These are phyloP conservation scores for Solanum microdontum DNA, from an alignment of 257 asterid genomes.

Conservation along the genomic window DNA sequence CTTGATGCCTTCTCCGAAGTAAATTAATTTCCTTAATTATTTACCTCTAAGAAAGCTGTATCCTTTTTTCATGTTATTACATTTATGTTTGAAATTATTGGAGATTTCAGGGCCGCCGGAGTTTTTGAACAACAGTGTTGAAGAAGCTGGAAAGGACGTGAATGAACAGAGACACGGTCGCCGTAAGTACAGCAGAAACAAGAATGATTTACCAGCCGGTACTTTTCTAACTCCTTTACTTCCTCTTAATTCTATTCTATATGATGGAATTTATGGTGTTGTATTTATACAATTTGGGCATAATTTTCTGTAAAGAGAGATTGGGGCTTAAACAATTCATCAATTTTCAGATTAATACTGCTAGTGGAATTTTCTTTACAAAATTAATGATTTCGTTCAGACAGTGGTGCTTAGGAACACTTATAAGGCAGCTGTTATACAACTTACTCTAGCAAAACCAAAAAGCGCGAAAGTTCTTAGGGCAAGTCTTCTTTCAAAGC, in stretches of 20 bases:
- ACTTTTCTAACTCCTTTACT: neutral
- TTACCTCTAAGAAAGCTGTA: neutral
- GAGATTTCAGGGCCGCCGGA: slow-evolving; percentile 90
- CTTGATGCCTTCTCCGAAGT: slow-evolving; percentile 84
- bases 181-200: slow-evolving; percentile 47
- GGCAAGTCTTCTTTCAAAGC: neutral
- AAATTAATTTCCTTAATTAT: neutral
- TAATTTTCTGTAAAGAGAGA: neutral
- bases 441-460: neutral
- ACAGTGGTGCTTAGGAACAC: neutral
- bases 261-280: neutral
- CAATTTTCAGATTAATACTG: neutral
- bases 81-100: neutral
- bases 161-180: slow-evolving; percentile 48
- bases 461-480: neutral
- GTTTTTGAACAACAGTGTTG: slow-evolving; percentile 58
- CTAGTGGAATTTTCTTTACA: neutral
- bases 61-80: neutral
- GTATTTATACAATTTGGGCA: neutral
- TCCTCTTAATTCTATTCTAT: neutral
- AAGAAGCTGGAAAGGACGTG: slow-evolving; percentile 36
- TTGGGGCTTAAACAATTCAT: neutral
- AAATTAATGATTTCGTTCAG: neutral
- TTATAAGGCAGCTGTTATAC: neutral
- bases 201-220: slow-evolving; percentile 75